Evolutionary conservation across 2,329 filamentous ascomycete species (phyloP).

Genomic region (Epichloe gansuensis): DNA sequence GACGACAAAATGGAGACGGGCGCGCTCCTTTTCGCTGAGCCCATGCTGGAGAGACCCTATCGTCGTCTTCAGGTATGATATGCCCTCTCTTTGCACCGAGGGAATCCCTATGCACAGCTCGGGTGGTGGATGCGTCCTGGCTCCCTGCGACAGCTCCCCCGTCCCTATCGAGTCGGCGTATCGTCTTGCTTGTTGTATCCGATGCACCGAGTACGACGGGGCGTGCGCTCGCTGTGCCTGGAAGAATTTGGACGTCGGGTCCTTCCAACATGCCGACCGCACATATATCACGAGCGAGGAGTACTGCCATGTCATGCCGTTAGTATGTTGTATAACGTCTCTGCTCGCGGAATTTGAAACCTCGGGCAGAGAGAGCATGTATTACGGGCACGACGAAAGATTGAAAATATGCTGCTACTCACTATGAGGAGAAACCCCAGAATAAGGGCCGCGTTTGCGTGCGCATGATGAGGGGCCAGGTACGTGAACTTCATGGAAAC

Average conservation of each 20-base stretch:
- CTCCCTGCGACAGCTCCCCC: not conserved
- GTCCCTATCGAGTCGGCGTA: slow-evolving; percentile 1
- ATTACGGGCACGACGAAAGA: too few species aligned
- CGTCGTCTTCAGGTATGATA: slow-evolving; percentile 5
- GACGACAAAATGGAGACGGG: slow-evolving; percentile 3
- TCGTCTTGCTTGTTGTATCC: slow-evolving; percentile 3
- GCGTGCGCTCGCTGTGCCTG: slow-evolving; percentile 1
- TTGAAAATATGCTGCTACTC: not conserved
- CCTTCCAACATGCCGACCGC: slow-evolving; percentile 4
- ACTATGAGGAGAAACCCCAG: slow-evolving; percentile 10
- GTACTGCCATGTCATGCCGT: not conserved
- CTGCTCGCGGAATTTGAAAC: too few species aligned
- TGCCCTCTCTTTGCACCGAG: slow-evolving; percentile 4
- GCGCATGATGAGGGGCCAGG: not conserved
- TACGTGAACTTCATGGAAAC: not conserved
- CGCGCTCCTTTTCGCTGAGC: slow-evolving; percentile 2
- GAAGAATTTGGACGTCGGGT: slow-evolving; percentile 7
- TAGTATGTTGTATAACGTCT: too few species aligned
- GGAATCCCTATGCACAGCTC: slow-evolving; percentile 7
- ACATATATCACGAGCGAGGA: not conserved
- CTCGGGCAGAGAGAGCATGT: not conserved
- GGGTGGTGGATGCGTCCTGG: not conserved
- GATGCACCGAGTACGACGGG: slow-evolving; percentile 3
- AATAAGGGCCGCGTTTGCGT: slow-evolving; percentile 9
- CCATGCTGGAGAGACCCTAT: slow-evolving; percentile 6